Conservation (phyloP, 2,329 filamentous ascomycete genomes). For the Cercospora zeae-maydis region DNA sequence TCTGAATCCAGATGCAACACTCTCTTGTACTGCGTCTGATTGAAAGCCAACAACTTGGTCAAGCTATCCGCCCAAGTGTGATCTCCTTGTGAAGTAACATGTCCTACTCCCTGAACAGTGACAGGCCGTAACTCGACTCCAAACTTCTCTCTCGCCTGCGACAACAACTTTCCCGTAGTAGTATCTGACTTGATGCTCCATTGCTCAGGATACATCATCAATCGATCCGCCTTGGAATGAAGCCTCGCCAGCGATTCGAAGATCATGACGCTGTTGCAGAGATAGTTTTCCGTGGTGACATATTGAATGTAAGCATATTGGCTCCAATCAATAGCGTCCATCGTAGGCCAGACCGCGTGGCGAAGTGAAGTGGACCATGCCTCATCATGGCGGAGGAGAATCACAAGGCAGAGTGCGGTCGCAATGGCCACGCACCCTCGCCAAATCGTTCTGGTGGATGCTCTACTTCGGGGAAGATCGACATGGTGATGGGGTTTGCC, state of each 20-base stretch:
- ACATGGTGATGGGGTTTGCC: not conserved
- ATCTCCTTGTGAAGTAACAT: constrained; percentile 31
- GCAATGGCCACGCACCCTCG: not conserved
- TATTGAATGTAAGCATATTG: constrained; percentile 44
- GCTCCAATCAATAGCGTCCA: constrained; percentile 13
- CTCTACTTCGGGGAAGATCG: not conserved
- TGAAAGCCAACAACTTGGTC: constrained; percentile 66
- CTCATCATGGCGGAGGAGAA: not conserved
- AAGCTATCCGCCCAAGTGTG: constrained; percentile 62
- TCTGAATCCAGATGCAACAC: constrained; percentile 61
- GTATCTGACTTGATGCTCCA: constrained; percentile 24
- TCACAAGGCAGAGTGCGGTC: not conserved
- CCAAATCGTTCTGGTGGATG: not conserved
- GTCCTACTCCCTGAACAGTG: constrained; percentile 18
- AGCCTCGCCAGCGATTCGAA: constrained; percentile 42
- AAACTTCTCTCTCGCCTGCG: constrained; percentile 48
- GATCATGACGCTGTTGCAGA: constrained; percentile 45
- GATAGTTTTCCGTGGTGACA: constrained; percentile 41
- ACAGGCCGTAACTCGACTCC: constrained; percentile 49
- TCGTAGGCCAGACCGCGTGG: not conserved
- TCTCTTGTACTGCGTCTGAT: constrained; percentile 59
- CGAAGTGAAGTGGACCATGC: not conserved
- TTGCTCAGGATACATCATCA: constrained; percentile 44
- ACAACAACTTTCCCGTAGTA: constrained; percentile 41
- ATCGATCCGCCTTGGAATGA: constrained; percentile 42